Evolutionary conservation across 2,329 filamentous ascomycete species (phyloP).

Genomic region (Cladosporium colombiae): DNA sequence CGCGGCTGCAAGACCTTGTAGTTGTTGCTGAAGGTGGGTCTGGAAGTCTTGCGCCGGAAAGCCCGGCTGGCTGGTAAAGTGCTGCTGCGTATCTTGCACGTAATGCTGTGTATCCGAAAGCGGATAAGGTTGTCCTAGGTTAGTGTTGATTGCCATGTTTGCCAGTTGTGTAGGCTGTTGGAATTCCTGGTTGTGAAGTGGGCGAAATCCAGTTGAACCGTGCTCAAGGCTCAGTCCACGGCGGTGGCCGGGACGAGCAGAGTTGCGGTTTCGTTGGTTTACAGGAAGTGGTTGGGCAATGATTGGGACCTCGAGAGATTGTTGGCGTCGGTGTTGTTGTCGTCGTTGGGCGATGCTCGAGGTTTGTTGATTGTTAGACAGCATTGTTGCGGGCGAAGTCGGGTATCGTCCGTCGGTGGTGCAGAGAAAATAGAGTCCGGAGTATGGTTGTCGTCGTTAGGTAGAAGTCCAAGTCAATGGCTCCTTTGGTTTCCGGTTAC

Average conservation of each 20-base stretch:
- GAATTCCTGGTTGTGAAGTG: slow-evolving; percentile 53
- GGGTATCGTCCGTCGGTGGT: slow-evolving; percentile 23
- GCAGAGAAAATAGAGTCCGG: slow-evolving; percentile 68
- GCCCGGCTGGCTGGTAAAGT: slow-evolving; percentile 79
- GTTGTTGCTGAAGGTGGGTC: slow-evolving; percentile 56
- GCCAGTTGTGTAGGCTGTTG: slow-evolving; percentile 40
- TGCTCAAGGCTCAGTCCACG: slow-evolving; percentile 84
- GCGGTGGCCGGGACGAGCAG: slow-evolving; percentile 60
- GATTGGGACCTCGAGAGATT: slow-evolving; percentile 77
- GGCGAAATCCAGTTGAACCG: slow-evolving; percentile 48
- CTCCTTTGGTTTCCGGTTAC: slow-evolving; percentile 36
- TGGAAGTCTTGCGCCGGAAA: slow-evolving; percentile 43
- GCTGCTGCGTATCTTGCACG: slow-evolving; percentile 88
- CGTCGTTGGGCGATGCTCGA: slow-evolving; percentile 72
- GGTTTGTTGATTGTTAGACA: slow-evolving; percentile 69
- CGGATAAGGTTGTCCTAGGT: slow-evolving; percentile 55
- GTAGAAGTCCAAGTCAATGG: slow-evolving; percentile 37
- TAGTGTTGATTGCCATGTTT: slow-evolving; percentile 43
- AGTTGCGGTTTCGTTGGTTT: slow-evolving; percentile 53
- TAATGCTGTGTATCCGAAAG: slow-evolving; percentile 75
- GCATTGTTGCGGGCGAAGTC: slow-evolving; percentile 60
- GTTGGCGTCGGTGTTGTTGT: slow-evolving; percentile 80
- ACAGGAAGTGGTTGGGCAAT: slow-evolving; percentile 64
- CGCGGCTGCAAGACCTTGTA: slow-evolving; percentile 36
- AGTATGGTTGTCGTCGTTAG: slow-evolving; percentile 43